phyloP scores from a whole-genome alignment of 768 basidiomycete genomes.

The Filobasidium wieringae region DNA sequence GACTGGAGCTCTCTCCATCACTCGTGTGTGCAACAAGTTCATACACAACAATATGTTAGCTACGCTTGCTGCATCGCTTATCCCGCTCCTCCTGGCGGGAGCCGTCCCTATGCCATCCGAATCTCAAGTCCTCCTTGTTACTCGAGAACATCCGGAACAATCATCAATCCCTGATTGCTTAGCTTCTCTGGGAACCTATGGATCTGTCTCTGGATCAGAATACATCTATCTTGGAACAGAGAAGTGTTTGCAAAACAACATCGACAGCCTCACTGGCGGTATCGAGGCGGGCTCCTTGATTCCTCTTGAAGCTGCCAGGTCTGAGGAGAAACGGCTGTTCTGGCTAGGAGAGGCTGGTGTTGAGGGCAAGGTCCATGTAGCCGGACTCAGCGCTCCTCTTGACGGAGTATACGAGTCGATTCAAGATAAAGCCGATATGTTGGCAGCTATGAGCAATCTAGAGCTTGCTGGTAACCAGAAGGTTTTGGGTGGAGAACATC shows the following conservation, averaged over 20 bases:
- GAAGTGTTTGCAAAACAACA: slow-evolving; percentile 17
- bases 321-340: slow-evolving; percentile 18
- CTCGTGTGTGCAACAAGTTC: too few relatives aligned
- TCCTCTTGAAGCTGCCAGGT: neutral
- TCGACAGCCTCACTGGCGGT: slow-evolving; percentile 12
- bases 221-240: slow-evolving; percentile 19
- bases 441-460: neutral
- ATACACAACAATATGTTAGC: too few relatives aligned
- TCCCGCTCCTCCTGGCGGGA: neutral
- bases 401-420: slow-evolving; percentile 8
- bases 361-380: slow-evolving; percentile 8
- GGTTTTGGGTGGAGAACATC: neutral
- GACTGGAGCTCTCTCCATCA: too few relatives aligned
- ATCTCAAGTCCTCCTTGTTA: neutral
- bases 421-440: neutral
- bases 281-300: slow-evolving; percentile 18
- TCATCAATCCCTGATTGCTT: neutral
- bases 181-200: slow-evolving; percentile 1
- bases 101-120: neutral
- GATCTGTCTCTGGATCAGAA: slow-evolving; percentile 9
- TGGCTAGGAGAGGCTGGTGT: slow-evolving; percentile 41
- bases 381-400: neutral
- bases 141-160: neutral
- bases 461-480: neutral
- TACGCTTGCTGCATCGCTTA: too few relatives aligned